Conservation (phyloP, 2,329 filamentous ascomycete species). For the Grosmannia serpens region DNA sequence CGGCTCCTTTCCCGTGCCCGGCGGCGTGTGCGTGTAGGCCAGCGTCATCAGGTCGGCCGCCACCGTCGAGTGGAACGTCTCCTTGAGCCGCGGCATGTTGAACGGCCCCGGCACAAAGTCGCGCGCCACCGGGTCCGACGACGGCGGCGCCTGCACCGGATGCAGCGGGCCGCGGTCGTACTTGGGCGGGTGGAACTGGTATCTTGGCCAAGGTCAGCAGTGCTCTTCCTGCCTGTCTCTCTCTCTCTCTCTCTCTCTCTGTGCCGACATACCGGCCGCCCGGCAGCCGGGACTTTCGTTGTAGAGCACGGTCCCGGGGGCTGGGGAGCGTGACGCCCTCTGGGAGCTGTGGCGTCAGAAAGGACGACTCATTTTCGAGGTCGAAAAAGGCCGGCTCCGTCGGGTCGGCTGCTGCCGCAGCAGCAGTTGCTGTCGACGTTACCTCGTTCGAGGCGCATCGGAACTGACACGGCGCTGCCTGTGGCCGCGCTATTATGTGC, state of each 20-base stretch:
- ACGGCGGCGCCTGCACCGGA: slow-evolving; percentile 78
- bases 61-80: slow-evolving; percentile 81
- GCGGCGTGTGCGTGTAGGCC: slow-evolving; percentile 75
- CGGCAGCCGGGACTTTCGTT: slow-evolving; percentile 28
- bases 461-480: slow-evolving; percentile 19
- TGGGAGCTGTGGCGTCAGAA: slow-evolving; percentile 29
- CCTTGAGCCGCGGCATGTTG: slow-evolving; percentile 71
- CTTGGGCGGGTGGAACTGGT: slow-evolving; percentile 88
- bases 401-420: slow-evolving; percentile 17
- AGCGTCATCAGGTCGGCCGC: slow-evolving; percentile 81
- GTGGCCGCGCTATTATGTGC: not conserved
- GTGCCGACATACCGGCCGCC: slow-evolving; percentile 30
- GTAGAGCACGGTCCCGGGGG: slow-evolving; percentile 25
- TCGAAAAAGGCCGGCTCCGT: slow-evolving; percentile 27
- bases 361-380: slow-evolving; percentile 38
- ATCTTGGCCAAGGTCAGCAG: slow-evolving; percentile 42
- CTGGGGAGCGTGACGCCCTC: slow-evolving; percentile 25
- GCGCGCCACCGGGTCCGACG: slow-evolving; percentile 78
- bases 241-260: not conserved
- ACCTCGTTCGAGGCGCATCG: slow-evolving; percentile 37
- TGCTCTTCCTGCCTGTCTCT: not conserved
- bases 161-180: slow-evolving; percentile 91
- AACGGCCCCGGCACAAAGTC: slow-evolving; percentile 87
- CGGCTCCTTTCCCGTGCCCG: slow-evolving; percentile 49
- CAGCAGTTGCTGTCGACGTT: not conserved